These are phyloP conservation scores for Apiotrichum montevideense DNA, from an alignment of 1,284 basidiomycete species.

Conservation along the genomic window DNA sequence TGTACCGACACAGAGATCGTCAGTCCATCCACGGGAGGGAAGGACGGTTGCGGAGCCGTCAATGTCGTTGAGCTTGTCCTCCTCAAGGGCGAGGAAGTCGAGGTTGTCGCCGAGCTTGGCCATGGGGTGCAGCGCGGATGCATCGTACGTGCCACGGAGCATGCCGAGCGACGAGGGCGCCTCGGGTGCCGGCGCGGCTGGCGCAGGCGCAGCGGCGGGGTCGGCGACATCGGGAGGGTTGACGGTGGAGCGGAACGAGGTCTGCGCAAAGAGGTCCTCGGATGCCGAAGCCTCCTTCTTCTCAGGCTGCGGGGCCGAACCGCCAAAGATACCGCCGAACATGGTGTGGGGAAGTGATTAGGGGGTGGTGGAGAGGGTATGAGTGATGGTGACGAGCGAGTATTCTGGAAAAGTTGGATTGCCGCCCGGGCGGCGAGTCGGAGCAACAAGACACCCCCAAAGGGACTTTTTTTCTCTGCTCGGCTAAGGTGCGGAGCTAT, in stretches of 20 bases:
- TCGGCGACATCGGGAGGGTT: constrained; percentile 13
- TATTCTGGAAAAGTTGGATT: constrained; percentile 2
- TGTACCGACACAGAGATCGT: constrained; percentile 98
- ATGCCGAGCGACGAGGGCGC: constrained; percentile 68
- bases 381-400: not conserved
- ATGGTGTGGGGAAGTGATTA: constrained; percentile 14
- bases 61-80: constrained; percentile 82
- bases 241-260: constrained; percentile 35
- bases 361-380: not conserved
- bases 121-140: constrained; percentile 81
- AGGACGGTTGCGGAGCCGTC: constrained; percentile 79
- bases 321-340: constrained; percentile 42
- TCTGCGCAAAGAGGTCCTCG: constrained; percentile 37
- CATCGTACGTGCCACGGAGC: constrained; percentile 76
- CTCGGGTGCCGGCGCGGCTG: constrained; percentile 7
- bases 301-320: constrained; percentile 16
- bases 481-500: no score
- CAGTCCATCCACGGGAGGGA: constrained; percentile 94
- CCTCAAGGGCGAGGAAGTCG: constrained; percentile 86
- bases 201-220: constrained; percentile 7
- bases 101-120: constrained; percentile 73
- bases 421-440: not conserved
- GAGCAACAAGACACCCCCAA: not conserved
- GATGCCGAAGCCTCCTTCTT: constrained; percentile 28
- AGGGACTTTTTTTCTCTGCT: no score